Evolutionary conservation across 805 yeast genomes (phyloP).

Genomic region (Debaryomyces maramus): DNA sequence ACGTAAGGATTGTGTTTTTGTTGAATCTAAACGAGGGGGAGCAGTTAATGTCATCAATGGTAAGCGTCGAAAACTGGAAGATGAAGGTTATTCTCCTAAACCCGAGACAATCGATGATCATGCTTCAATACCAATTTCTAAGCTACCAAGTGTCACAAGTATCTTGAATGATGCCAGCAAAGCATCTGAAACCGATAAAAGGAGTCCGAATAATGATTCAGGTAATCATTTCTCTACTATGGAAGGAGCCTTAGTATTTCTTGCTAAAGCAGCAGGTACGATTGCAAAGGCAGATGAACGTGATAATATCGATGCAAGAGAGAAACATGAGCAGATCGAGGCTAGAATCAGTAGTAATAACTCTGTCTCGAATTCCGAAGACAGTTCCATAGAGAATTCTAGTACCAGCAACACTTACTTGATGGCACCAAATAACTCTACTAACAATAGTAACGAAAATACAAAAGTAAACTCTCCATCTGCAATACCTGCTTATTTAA

Average conservation of each 20-base stretch:
- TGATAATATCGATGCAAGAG: constrained; percentile 56
- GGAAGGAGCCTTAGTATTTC: constrained; percentile 65
- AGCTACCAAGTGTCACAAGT: constrained; percentile 14
- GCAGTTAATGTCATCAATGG: constrained; percentile 38
- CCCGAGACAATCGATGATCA: neutral
- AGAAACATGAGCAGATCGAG: constrained; percentile 50
- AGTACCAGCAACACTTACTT: neutral
- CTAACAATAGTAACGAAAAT: neutral
- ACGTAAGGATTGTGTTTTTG: constrained; percentile 74
- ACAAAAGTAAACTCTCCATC: neutral
- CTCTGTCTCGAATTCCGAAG: neutral
- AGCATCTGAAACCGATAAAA: neutral
- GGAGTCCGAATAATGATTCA: constrained; percentile 1
- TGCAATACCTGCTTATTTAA: constrained; percentile 24
- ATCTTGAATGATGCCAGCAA: constrained; percentile 12
- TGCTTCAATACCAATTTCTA: neutral
- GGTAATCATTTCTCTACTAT: constrained; percentile 39
- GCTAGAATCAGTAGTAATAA: constrained; percentile 1
- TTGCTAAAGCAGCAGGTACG: constrained; percentile 79
- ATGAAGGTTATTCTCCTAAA: neutral
- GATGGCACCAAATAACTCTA: neutral
- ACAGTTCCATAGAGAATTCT: neutral
- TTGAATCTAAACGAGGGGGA: constrained; percentile 38
- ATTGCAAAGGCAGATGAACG: constrained; percentile 68
- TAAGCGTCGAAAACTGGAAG: constrained; percentile 51